These are phyloP conservation scores for Exophiala sideris DNA, from an alignment of 2,329 filamentous ascomycete species.

Conservation along the genomic window DNA sequence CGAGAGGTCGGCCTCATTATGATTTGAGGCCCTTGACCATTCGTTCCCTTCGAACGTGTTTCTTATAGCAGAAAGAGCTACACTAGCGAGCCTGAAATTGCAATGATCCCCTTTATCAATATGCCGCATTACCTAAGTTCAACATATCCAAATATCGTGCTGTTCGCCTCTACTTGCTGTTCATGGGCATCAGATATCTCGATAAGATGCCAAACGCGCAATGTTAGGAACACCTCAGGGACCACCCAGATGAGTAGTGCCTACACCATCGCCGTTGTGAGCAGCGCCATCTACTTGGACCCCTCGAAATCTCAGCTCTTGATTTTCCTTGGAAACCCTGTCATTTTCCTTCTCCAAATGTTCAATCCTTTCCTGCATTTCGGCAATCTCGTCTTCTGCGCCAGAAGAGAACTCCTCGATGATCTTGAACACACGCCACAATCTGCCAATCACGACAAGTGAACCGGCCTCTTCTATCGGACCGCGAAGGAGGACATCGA, in stretches of 20 bases:
- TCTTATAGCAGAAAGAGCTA: conserved; percentile 16
- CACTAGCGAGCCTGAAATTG: conserved; percentile 20
- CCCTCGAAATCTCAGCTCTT: conserved; percentile 14
- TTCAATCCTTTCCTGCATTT: conserved; percentile 52
- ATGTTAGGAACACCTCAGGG: too few relatives aligned
- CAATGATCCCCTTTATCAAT: conserved; percentile 8
- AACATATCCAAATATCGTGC: background rate
- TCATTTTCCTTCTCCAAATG: conserved; percentile 31
- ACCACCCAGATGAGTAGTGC: too few relatives aligned
- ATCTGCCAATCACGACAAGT: conserved; percentile 62
- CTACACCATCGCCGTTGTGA: too few relatives aligned
- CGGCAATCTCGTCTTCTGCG: conserved; percentile 61
- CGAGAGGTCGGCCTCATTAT: too few relatives aligned
- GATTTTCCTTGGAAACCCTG: conserved; percentile 25
- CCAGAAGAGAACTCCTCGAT: conserved; percentile 65
- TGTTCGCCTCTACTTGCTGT: too few relatives aligned
- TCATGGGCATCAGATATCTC: too few relatives aligned
- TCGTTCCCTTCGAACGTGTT: background rate
- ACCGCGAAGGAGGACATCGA: conserved; percentile 61
- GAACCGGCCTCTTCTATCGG: conserved; percentile 59
- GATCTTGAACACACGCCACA: conserved; percentile 69
- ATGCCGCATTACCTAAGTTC: too few relatives aligned
- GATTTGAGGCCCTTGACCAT: too few relatives aligned
- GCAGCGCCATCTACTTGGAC: too few relatives aligned
- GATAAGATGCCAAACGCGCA: too few relatives aligned